These are phyloP conservation scores for Lonicera japonica DNA, from an alignment of 129 eudicot genomes.

Conservation along the genomic window DNA sequence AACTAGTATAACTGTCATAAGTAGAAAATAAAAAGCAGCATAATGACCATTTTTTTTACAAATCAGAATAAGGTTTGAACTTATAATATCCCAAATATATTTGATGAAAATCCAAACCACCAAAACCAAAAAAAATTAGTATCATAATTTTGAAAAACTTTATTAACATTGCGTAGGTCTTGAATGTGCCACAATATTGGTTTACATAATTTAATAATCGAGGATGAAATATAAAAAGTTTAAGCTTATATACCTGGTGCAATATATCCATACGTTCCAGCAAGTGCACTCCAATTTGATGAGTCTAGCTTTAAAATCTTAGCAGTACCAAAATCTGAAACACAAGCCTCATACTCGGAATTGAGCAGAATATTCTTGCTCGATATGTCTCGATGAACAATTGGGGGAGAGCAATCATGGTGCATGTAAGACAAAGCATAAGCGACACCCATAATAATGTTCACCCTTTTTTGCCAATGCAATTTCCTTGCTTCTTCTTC, in stretches of 20 bases:
- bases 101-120: too few relatives aligned
- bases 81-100: too few relatives aligned
- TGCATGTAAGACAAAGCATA: conserved; percentile 36
- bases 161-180: too few relatives aligned
- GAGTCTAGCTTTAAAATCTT: conserved; percentile 18
- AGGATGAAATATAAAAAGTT: too few relatives aligned
- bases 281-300: conserved; percentile 21
- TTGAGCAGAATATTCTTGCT: conserved; percentile 31
- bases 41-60: too few relatives aligned
- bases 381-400: conserved; percentile 29
- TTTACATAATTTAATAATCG: too few relatives aligned
- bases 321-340: conserved; percentile 31
- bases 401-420: conserved; percentile 20
- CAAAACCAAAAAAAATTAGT: too few relatives aligned
- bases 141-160: too few relatives aligned
- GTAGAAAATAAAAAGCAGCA: too few relatives aligned
- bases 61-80: too few relatives aligned
- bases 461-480: conserved; percentile 24
- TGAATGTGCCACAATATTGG: too few relatives aligned
- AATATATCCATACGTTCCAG: conserved; percentile 28
- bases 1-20: too few relatives aligned
- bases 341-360: conserved; percentile 4
- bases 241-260: conserved; percentile 21
- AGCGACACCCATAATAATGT: conserved; percentile 25
- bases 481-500: conserved; percentile 7